Percentiles rank a stretch among this genome's conserved stretches.
phyloP scores from a whole-genome alignment of 768 basidiomycete species.

The Suillus ampliporus region DNA sequence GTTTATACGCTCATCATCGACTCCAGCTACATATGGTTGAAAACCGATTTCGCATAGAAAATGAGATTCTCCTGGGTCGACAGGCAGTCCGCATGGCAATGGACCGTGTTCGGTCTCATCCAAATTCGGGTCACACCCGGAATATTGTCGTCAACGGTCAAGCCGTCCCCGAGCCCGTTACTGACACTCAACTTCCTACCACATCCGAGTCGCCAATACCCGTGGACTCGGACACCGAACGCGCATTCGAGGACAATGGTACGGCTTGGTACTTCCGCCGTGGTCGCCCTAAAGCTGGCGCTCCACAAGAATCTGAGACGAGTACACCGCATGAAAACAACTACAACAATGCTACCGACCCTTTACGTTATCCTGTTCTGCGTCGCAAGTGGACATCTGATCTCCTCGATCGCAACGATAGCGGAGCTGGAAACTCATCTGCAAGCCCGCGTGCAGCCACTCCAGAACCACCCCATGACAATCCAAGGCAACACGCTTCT shows the following conservation, averaged over 20 bases:
- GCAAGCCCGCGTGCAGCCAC: slow-evolving; percentile 18
- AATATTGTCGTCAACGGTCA: slow-evolving; percentile 29
- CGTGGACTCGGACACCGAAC: slow-evolving; percentile 82
- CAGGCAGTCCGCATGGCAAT: slow-evolving; percentile 66
- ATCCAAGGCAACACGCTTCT: slow-evolving; percentile 20
- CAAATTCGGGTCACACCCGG: slow-evolving; percentile 28
- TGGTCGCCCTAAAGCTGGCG: slow-evolving; percentile 39
- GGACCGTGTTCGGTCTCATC: slow-evolving; percentile 40
- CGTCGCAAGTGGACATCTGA: slow-evolving; percentile 57
- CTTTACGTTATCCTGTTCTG: slow-evolving; percentile 45
- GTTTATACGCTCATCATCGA: neutral
- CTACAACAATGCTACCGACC: slow-evolving; percentile 38
- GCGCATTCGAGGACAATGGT: slow-evolving; percentile 60
- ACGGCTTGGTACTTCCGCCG: slow-evolving; percentile 62
- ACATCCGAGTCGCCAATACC: slow-evolving; percentile 60
- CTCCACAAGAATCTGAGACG: slow-evolving; percentile 36
- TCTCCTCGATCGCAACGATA: slow-evolving; percentile 39
- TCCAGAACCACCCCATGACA: slow-evolving; percentile 12
- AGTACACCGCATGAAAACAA: slow-evolving; percentile 38
- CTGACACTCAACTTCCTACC: slow-evolving; percentile 23
- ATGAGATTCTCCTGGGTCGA: slow-evolving; percentile 81
- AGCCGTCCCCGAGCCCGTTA: slow-evolving; percentile 26
- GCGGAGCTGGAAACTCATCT: slow-evolving; percentile 13
- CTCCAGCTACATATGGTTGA: slow-evolving; percentile 89
- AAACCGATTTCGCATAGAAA: slow-evolving; percentile 86